Evolutionary conservation across 106 monocot genomes (phyloP), one percentile per base, ranked within the genome.

Genomic region (Allium fistulosum): DNA sequence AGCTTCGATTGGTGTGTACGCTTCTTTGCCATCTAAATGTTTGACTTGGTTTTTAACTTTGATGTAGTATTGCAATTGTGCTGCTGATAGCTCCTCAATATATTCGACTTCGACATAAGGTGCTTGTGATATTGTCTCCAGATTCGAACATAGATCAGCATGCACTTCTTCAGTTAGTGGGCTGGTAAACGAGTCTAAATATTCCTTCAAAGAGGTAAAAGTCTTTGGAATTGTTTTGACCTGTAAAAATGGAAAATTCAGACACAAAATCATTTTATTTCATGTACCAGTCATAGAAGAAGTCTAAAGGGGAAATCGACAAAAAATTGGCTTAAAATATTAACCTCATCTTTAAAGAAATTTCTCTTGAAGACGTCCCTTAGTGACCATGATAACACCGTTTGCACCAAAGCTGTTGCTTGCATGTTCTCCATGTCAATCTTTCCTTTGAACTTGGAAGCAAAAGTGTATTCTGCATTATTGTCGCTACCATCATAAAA

Each of bases 141-240:
- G n/a, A 53, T 17, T 16, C 8, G 69, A 63, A 56, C 3, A 62
- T 0, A 70, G 50, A 57, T 76, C 75, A 53, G 69, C 68, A 16
- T 62, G 67, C 51, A 50, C 47, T 69, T 76, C 76, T 49, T 76
- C 76, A 11, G 70, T 53, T 46, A 76, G 26, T 26, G 76, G 69
- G 49, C 46, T 10, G 1, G 56, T 76, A 49, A 37, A 70, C 7
- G 77, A 71, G n/a, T 50, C 17, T 49, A 71, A 52, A 65, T 71
- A 77, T 48, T 57, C 18, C 49, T 77, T 26, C 56, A 61, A 48
- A 14, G 69, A 69, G 8, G 28, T 11, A 48, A 76, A 76, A 13
- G 69, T 62, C 57, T 57, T 18, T 13, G 76, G 61, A 15, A 69
- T 76, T 11, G 53, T 53, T 48, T 61, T 58, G 2, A 70, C 69